A percentile compares a stretch with the other conserved stretches of the same genome.
These are phyloP conservation scores for Fraxinus cuspidata DNA, from an alignment of 257 asterid genomes.

Conservation along the genomic window DNA sequence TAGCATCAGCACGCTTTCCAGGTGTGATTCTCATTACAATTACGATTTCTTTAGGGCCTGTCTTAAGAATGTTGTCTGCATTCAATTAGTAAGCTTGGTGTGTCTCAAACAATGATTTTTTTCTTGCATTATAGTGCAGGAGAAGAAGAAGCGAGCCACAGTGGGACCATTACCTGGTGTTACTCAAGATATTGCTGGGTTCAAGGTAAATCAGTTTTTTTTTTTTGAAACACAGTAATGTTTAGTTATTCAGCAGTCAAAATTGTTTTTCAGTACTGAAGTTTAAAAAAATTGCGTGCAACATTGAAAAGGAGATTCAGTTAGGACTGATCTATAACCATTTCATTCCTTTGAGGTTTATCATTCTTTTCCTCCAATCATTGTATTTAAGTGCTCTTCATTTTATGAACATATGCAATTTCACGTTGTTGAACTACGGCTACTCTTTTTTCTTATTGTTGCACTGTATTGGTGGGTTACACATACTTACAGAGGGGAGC, in stretches of 20 bases:
- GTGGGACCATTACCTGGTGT: conserved; percentile 98
- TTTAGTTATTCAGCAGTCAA: neutral
- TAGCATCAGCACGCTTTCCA: conserved; percentile 82
- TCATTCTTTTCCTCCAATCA: neutral
- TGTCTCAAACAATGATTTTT: conserved; percentile 28
- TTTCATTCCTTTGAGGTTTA: neutral
- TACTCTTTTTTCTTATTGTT: neutral
- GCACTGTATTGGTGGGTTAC: neutral
- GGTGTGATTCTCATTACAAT: conserved; percentile 42
- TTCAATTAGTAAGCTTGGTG: conserved; percentile 10
- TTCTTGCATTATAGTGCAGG: conserved; percentile 77
- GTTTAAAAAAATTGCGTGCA: neutral
- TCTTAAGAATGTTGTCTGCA: conserved; percentile 2
- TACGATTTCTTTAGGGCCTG: conserved; percentile 8
- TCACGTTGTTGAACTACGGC: neutral
- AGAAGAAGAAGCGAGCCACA: conserved; percentile 75
- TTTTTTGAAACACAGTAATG: neutral
- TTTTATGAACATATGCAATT: neutral
- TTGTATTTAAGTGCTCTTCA: neutral
- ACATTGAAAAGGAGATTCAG: neutral
- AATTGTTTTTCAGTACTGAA: neutral
- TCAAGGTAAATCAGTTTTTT: conserved; percentile 45
- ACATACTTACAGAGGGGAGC: neutral
- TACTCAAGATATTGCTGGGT: conserved; percentile 98
- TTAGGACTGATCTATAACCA: neutral